phyloP scores from a whole-genome alignment of 805 yeast species.

The Cyberlindnera japonica region DNA sequence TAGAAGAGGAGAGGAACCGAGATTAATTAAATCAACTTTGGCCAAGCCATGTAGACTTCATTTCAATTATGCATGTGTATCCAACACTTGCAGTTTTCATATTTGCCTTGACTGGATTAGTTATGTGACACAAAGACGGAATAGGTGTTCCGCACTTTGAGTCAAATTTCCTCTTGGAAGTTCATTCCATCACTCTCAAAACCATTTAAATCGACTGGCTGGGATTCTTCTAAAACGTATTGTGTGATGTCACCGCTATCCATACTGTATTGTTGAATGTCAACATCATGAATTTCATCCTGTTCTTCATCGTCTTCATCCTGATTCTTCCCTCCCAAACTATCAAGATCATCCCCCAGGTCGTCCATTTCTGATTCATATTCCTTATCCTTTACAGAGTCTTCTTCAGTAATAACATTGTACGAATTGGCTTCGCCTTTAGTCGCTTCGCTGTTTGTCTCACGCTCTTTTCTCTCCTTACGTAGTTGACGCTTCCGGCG shows the following conservation, averaged over 20 bases:
- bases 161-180: slow-evolving; percentile 2
- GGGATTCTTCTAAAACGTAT: slow-evolving; percentile 9
- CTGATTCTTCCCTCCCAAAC: neutral
- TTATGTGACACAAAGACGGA: slow-evolving; percentile 9
- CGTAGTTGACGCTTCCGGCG: slow-evolving; percentile 19
- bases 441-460: slow-evolving; percentile 3
- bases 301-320: neutral
- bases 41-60: too few relatives aligned
- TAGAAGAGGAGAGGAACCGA: too few relatives aligned
- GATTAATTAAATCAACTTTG: too few relatives aligned
- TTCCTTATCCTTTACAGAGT: slow-evolving; percentile 1
- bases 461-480: slow-evolving; percentile 23
- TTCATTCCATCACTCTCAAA: slow-evolving; percentile 1
- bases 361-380: slow-evolving; percentile 5
- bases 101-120: too few relatives aligned
- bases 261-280: slow-evolving; percentile 1
- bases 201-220: slow-evolving; percentile 2
- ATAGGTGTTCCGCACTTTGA: slow-evolving; percentile 1
- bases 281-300: neutral
- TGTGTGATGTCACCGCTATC: slow-evolving; percentile 7
- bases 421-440: too few relatives aligned
- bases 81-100: too few relatives aligned
- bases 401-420: too few relatives aligned
- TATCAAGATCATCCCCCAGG: slow-evolving; percentile 1
- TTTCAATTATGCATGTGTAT: too few relatives aligned